A percentile compares a stretch with the other conserved stretches of the same genome.
Conservation (phyloP, 2,329 filamentous ascomycete genomes). For the Colletotrichum costaricense region DNA sequence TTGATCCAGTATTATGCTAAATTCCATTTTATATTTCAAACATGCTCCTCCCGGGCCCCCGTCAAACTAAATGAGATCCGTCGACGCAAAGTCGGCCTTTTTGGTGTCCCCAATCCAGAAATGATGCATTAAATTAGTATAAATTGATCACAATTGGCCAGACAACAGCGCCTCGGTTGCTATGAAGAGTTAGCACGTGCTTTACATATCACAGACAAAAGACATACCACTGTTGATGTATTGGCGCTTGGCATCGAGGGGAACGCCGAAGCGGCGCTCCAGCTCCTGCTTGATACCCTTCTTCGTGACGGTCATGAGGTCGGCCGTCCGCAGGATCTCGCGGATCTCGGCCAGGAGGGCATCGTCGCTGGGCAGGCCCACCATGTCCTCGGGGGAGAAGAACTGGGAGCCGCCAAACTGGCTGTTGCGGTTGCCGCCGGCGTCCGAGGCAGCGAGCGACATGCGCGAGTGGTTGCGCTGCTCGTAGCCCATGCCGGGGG, state of each 20-base stretch:
- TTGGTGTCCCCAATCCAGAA: conserved; percentile 10
- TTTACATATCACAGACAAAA: not conserved
- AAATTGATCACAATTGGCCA: conserved; percentile 71
- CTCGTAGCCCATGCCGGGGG: conserved; percentile 62
- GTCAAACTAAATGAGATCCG: not conserved
- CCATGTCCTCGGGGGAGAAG: conserved; percentile 74
- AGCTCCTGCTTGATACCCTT: conserved; percentile 96
- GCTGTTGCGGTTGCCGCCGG: conserved; percentile 68
- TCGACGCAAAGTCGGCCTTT: conserved; percentile 9
- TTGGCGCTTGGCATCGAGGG: conserved; percentile 86
- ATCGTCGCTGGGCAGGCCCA: conserved; percentile 86
- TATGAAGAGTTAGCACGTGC: conserved; percentile 43
- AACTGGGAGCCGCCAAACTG: conserved; percentile 71
- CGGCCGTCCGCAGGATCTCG: conserved; percentile 89
- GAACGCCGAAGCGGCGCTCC: conserved; percentile 88
- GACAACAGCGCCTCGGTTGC: conserved; percentile 85
- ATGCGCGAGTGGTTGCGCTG: conserved; percentile 70
- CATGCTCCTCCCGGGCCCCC: not conserved
- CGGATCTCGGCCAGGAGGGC: conserved; percentile 92
- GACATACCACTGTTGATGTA: conserved; percentile 93
- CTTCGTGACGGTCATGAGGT: conserved; percentile 98
- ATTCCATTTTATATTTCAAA: conserved; percentile 19
- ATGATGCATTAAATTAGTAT: conserved; percentile 31
- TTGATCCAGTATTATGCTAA: conserved; percentile 28
- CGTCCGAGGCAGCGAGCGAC: conserved; percentile 83